Conservation (phyloP, 306 rosid species). For the Erythrophleum fordii region DNA sequence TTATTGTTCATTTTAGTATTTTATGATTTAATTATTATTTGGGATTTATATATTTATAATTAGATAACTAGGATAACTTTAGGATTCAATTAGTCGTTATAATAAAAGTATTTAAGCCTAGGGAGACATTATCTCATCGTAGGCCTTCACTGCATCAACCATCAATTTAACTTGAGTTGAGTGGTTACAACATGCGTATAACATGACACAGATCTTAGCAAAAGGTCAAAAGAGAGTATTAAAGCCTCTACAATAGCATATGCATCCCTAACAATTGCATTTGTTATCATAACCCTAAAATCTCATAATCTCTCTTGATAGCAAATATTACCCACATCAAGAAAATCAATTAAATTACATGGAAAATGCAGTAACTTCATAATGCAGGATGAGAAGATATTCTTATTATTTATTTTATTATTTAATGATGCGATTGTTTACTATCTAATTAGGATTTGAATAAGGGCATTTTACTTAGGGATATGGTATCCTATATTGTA, state of each 20-base stretch:
- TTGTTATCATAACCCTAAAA: neutral
- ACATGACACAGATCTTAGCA: conserved; percentile 6
- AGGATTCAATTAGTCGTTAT: no score
- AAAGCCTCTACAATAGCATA: neutral
- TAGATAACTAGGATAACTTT: neutral
- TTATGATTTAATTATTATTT: neutral
- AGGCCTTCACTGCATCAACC: neutral
- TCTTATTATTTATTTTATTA: no score
- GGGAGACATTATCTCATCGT: neutral
- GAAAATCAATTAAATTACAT: conserved; percentile 23
- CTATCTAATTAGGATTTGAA: neutral
- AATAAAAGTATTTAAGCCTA: no score
- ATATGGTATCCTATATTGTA: neutral
- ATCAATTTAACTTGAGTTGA: conserved; percentile 11
- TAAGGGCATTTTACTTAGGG: neutral
- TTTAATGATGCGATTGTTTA: no score
- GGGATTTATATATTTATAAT: neutral
- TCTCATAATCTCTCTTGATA: neutral
- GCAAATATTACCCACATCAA: conserved; percentile 10
- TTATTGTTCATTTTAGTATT: no score
- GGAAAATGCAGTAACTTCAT: neutral
- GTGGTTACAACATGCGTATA: neutral
- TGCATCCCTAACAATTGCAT: conserved; percentile 24
- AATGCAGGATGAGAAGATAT: neutral
- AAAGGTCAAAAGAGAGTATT: conserved; percentile 10